Evolutionary conservation across 2,329 filamentous ascomycete genomes (phyloP), one percentile per base, ranked within the genome.

Genomic region (Trichoderma afroharzianum): DNA sequence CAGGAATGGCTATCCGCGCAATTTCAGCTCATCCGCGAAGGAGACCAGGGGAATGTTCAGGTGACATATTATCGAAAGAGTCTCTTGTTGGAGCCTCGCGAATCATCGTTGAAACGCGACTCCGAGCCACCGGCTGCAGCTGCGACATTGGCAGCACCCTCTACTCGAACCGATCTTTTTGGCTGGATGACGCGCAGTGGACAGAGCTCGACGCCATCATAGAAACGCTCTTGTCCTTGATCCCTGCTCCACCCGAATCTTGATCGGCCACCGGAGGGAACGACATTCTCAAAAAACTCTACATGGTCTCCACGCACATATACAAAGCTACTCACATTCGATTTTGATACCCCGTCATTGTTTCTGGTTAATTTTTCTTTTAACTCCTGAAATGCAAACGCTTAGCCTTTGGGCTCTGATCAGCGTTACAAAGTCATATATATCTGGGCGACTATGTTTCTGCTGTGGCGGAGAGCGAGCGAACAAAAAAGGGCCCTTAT

Each of bases 1-100:
- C 95, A 98, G 80, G 91, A 95, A 28, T 99, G 95, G 95, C 90
- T 99, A 80, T 89, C 95, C 73, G 87, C 89, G 26, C 93, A 98
- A 80, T 90, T 98, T 64, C 84, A 89, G 61, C 90, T 92, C 32
- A 93, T 98, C 59, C 92, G 92, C 14, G 87, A 89, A 72, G 77
- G 84, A 74, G 83, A 87, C 76, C 79, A 85, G 76, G 79, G 85
- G 76, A 90, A 88, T 63, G 85, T 88, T n/a, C 88, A 90, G 78
- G 85, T 88, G 72, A 85, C 81, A 50, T 88, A 90, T 79, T 97
- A 97, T 81, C 90, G 94, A 74, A 94, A 95, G 78, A 97, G 93
- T 72, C 85, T 97, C 58, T 83, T 95, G 32, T 86, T 97, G 28
- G 95, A 98, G 80, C 95, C 95, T 11, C 87, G 91, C 61, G 91